Evolutionary conservation across 164 flowering plant genomes (phyloP).

Genomic region (Magnolia officinalis): DNA sequence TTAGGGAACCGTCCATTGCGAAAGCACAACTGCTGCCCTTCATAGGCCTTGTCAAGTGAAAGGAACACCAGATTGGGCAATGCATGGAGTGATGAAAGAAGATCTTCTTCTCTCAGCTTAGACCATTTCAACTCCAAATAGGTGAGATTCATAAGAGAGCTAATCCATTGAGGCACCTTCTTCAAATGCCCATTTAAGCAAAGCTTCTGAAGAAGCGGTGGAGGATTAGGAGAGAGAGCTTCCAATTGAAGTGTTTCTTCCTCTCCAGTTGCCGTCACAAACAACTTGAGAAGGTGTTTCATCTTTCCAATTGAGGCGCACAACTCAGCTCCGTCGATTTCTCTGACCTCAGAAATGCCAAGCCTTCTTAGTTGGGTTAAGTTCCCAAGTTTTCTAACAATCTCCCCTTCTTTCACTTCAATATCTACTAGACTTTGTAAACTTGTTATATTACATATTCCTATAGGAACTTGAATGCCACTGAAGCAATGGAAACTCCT

Average conservation of each 20-base stretch:
- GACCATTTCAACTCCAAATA: conserved; percentile 23
- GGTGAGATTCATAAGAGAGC: conserved; percentile 20
- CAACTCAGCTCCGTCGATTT: neutral
- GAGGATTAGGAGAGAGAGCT: neutral
- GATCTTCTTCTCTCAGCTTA: conserved; percentile 11
- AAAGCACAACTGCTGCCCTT: conserved; percentile 24
- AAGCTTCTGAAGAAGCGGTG: conserved; percentile 25
- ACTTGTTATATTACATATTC: neutral
- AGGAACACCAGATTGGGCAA: conserved; percentile 25
- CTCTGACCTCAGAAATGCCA: neutral
- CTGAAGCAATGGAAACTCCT: too few relatives aligned
- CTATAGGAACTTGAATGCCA: neutral
- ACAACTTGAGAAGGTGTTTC: neutral
- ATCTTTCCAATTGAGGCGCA: neutral
- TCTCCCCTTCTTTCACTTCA: neutral
- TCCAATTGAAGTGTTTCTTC: neutral
- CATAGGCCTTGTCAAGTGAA: conserved; percentile 23
- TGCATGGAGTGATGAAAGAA: conserved; percentile 18
- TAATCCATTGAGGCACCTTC: conserved; percentile 29
- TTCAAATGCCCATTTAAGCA: conserved; percentile 21
- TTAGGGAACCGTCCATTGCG: conserved; percentile 23
- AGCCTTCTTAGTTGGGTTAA: neutral
- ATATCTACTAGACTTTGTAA: neutral
- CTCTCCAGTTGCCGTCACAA: neutral
- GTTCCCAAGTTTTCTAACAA: neutral